phyloP scores from a whole-genome alignment of 192 early-diverging fungal genomes.

The Phycomyces nitens region DNA sequence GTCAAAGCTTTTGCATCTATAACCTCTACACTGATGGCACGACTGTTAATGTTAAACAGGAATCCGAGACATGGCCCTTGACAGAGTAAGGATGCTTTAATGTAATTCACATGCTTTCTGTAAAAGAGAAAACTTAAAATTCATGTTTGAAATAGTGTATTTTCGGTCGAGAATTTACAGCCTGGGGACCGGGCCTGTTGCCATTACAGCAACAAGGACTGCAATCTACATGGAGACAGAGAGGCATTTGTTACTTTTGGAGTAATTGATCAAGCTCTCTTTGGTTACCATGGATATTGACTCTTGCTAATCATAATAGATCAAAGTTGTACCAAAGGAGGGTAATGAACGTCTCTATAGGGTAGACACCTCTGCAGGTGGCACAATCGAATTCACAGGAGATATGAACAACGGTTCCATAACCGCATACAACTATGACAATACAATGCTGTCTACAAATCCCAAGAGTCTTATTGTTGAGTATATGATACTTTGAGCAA shows the following conservation, averaged over 20 bases:
- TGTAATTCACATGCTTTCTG: not conserved
- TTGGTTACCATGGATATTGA: not conserved
- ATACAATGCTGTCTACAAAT: too few relatives aligned
- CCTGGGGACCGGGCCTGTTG: not conserved
- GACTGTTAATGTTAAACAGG: not conserved
- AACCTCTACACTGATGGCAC: not conserved
- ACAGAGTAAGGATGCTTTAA: not conserved
- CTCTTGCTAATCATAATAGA: too few relatives aligned
- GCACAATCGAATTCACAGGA: too few relatives aligned
- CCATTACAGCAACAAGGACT: slow-evolving; percentile 1
- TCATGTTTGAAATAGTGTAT: not conserved
- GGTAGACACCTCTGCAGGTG: too few relatives aligned
- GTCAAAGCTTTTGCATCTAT: not conserved
- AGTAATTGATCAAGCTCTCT: not conserved
- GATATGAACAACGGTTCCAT: too few relatives aligned
- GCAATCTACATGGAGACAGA: not conserved
- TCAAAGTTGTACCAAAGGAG: too few relatives aligned
- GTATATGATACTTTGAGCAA: too few relatives aligned
- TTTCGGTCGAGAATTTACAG: not conserved
- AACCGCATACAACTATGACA: too few relatives aligned
- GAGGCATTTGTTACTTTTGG: not conserved
- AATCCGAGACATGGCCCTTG: not conserved
- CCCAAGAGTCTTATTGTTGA: too few relatives aligned
- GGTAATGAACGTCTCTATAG: too few relatives aligned
- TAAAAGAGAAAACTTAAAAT: too few relatives aligned